Evolutionary conservation across 2,329 filamentous ascomycete species (phyloP), one percentile per base, ranked within the genome.

Genomic region (Whalleya microplaca): DNA sequence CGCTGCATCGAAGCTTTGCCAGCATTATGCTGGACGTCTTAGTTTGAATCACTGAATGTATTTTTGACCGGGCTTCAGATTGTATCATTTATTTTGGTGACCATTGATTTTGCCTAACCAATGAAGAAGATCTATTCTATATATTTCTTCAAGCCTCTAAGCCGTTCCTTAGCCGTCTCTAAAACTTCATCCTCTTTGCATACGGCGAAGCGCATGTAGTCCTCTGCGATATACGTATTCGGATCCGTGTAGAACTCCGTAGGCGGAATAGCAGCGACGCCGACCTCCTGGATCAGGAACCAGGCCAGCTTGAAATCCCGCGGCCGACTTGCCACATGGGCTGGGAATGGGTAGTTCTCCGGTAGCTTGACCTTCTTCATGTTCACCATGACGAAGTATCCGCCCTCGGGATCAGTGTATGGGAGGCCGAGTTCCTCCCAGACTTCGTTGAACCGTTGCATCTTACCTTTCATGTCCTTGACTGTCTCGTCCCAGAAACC

Each of bases 381-480:
- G 78, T 99, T 99, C 62, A 91, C 95, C 51, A 99, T 85, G 41
- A 99, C 91, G 71, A 99, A 99, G 79, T 99, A 99, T 19, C 95
- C 95, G 51, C 95, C 95, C 74, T 99, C 93, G 3, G 95, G 95
- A 57, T 96, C 89, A 1, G 91, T 94, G 78, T 94, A 96, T 3
- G 89, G 89, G 48, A 94, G 79, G 16, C 81, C 84, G 6, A 94
- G 82, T 76, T 94, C 90, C 48, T 85, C 79, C 79, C 90, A 94
- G 41, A 94, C 79, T 59, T 89, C 81, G 73, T 94, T 96, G 80
- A 99, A 97, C 21, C 84, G 85, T 65, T 89, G 82, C 78, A 98
- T 89, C 75, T 96, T 97, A 56, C 76, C 84, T 76, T 92, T 90
- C 94, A 98, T 98, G 66, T 97, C 92, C 40, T 76, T 79, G 68